Evolutionary conservation across 345 rosid species (phyloP), one percentile per base, ranked within the genome.

Genomic region (Gossypium turneri): DNA sequence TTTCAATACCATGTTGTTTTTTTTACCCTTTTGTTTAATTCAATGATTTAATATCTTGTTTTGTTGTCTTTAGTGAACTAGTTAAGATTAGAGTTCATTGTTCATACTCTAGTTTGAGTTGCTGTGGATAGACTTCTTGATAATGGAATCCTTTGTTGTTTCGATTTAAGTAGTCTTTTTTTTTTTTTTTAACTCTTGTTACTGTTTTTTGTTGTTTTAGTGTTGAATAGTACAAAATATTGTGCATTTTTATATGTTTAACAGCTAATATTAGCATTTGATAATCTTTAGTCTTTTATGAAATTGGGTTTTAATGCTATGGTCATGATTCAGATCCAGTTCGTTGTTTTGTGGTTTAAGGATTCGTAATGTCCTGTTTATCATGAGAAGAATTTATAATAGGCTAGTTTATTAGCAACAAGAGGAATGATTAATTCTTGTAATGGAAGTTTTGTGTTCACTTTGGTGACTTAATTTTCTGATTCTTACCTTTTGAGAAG

Each of bases 121-220:
- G 17, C 12, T 9, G 41, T 17, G 48, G 7, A 5, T 34, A 34
- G 41, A 34, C 7, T 34, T 34, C 41, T 34, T 34, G 41, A 34
- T 34, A 34, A 34, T 34, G 41, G 41, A 5, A 34, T 34, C 41
- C 41, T 6, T 34, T 44, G 19, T 9, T 43, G 25, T 11, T 65
- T 43, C 7, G 51, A 19, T 19, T 65, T 17, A n/a, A 44, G 29
- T 65, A 43, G 51, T 6, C 9, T 65, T 19, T 5, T 12, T 11
- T 48, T 57, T 57, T 19, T 13, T 12, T 43, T n/a, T n/a, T n/a
- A n/a, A 43, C 9, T 11, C 27, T 43, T 43, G 10, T n/a, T 7
- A 65, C 52, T 65, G 52, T 65, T 65, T 34, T 65, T 11, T 65
- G 27, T 20, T 70, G 47, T 29, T 70, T 27, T 48, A 25, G 48